Evolutionary conservation across 805 yeast species (phyloP).

Genomic region (Metschnikowia cerradonensis): DNA sequence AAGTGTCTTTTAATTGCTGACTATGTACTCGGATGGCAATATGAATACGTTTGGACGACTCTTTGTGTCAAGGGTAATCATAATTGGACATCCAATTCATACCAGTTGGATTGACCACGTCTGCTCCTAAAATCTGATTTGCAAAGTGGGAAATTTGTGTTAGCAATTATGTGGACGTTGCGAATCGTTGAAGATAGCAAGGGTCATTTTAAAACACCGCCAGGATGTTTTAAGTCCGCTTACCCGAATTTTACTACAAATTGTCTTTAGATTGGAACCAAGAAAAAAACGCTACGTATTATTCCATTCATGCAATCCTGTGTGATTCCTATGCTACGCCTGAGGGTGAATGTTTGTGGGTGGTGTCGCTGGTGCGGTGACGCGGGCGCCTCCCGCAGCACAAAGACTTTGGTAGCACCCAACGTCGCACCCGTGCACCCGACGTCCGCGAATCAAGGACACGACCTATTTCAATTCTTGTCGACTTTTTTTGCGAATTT

Average conservation of each 20-base stretch:
- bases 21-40: background rate
- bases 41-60: background rate
- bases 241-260: background rate
- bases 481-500: slow-evolving; percentile 16
- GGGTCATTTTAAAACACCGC: background rate
- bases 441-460: slow-evolving; percentile 18
- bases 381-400: background rate
- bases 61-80: background rate
- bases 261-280: background rate
- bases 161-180: background rate
- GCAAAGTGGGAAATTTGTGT: background rate
- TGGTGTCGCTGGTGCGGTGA: slow-evolving; percentile 1
- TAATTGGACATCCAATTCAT: background rate
- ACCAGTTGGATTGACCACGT: background rate
- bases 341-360: background rate
- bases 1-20: background rate
- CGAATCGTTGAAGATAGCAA: background rate
- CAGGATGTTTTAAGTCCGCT: background rate
- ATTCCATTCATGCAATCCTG: background rate
- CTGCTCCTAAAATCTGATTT: background rate
- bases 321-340: background rate
- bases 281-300: background rate
- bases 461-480: slow-evolving; percentile 18
- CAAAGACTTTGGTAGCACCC: slow-evolving; percentile 1
- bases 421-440: slow-evolving; percentile 18